phyloP scores from a whole-genome alignment of 768 basidiomycete genomes.

The Boletus barrowsii region DNA sequence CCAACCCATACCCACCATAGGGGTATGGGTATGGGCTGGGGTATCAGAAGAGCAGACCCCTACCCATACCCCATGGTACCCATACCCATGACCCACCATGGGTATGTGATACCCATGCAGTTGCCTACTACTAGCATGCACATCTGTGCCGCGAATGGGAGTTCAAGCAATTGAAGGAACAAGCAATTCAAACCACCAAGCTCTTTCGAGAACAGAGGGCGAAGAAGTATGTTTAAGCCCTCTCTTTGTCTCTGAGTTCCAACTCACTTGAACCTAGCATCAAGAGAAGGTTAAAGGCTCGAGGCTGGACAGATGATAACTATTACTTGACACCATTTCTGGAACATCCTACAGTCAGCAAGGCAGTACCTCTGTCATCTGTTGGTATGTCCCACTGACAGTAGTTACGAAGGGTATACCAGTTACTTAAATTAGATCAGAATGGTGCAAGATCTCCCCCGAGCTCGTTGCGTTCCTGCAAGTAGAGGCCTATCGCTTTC shows the following conservation, averaged over 20 bases:
- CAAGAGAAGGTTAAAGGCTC: not conserved
- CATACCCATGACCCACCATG: not conserved
- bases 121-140: not conserved
- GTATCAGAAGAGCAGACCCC: not conserved
- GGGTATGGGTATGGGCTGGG: not conserved
- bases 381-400: not conserved
- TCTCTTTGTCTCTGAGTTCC: not conserved
- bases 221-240: not conserved
- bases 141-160: not conserved
- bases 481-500: not conserved
- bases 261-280: not conserved
- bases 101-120: not conserved
- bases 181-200: no score
- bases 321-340: not conserved
- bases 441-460: not conserved
- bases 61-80: not conserved
- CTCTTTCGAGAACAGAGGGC: not conserved
- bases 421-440: not conserved
- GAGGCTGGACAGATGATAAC: not conserved
- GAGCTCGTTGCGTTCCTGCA: not conserved
- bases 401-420: no score
- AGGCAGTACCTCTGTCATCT: not conserved
- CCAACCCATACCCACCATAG: not conserved
- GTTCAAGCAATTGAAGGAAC: not conserved
- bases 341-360: not conserved